Conservation (phyloP, 257 asterid genomes). For the Paulownia fortunei region DNA sequence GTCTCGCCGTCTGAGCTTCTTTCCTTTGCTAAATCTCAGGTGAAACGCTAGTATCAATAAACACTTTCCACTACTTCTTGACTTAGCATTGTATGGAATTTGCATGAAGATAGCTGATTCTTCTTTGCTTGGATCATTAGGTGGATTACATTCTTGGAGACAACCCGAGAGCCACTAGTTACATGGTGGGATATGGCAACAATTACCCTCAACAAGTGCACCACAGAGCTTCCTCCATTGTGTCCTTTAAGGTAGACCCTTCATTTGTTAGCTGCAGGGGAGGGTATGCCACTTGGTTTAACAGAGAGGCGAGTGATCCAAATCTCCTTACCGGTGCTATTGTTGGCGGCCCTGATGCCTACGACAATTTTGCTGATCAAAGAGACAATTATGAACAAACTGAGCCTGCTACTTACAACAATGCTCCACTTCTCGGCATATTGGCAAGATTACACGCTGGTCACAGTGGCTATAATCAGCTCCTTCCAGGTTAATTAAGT, state of each 20-base stretch:
- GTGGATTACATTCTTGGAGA: constrained; percentile 63
- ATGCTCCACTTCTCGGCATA: constrained; percentile 55
- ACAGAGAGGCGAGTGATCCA: constrained; percentile 42
- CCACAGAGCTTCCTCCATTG: constrained; percentile 59
- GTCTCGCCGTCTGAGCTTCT: constrained; percentile 66
- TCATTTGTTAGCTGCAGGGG: constrained; percentile 56
- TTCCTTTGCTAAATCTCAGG: constrained; percentile 78
- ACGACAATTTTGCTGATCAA: constrained; percentile 51
- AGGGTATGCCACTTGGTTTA: constrained; percentile 51
- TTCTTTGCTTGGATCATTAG: constrained; percentile 23
- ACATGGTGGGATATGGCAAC: constrained; percentile 59
- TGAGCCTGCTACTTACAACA: constrained; percentile 57
- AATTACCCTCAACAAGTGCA: constrained; percentile 54
- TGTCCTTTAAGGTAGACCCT: constrained; percentile 44
- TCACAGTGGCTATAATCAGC: constrained; percentile 45
- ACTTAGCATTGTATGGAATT: background rate
- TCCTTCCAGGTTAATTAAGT: constrained; percentile 41
- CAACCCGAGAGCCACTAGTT: constrained; percentile 57
- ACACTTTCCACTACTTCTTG: background rate
- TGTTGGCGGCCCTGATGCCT: constrained; percentile 62
- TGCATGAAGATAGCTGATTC: background rate
- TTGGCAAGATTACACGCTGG: constrained; percentile 49
- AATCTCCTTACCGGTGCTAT: constrained; percentile 56
- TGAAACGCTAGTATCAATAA: background rate
- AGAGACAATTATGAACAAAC: constrained; percentile 50